phyloP scores from a whole-genome alignment of 2,329 filamentous ascomycete species.

The Aspergillus costaricaensis region DNA sequence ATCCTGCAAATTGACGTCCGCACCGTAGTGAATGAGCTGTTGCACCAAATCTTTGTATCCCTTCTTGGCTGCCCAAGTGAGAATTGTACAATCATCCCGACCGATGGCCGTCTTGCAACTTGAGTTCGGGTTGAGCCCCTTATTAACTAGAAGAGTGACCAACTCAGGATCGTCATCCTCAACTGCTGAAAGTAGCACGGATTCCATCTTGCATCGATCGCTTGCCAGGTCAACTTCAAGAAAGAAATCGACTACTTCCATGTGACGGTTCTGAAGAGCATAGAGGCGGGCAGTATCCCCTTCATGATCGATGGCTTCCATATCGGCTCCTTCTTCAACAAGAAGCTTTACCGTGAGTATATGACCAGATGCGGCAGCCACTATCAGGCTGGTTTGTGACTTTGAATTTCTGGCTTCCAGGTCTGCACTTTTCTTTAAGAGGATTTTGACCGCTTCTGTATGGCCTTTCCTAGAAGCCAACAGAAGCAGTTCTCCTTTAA shows the following conservation, averaged over 20 bases:
- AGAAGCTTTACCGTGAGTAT: neutral
- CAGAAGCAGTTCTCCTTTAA: no score
- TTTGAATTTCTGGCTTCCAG: no score
- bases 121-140: neutral
- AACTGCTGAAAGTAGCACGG: neutral
- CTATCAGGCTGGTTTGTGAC: no score
- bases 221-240: neutral
- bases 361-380: neutral
- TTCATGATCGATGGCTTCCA: neutral
- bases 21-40: neutral
- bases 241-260: neutral
- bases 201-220: neutral
- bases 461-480: no score
- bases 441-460: no score
- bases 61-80: conserved; percentile 11
- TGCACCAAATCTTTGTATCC: neutral
- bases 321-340: neutral
- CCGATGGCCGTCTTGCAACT: neutral
- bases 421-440: no score
- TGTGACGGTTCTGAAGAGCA: neutral
- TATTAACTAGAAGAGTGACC: neutral
- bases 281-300: neutral
- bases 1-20: neutral
- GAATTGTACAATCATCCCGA: neutral
- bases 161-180: neutral